Conservation (phyloP, 805 yeast species). For the Metschnikowia anglica region DNA sequence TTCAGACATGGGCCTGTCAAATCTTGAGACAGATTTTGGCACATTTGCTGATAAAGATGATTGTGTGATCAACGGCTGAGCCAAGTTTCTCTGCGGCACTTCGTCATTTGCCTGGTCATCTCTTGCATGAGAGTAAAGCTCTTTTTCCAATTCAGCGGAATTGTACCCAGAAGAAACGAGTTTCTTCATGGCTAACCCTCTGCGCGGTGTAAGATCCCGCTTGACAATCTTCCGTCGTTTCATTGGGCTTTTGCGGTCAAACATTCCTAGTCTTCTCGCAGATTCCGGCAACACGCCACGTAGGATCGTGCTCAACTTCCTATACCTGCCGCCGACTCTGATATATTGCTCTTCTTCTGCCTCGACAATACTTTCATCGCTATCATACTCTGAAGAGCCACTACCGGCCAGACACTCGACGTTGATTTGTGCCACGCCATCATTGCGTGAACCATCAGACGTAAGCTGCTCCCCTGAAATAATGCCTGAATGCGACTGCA, state of each 20-base stretch:
- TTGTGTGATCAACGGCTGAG: neutral
- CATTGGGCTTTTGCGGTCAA: slow-evolving; percentile 12
- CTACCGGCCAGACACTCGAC: neutral
- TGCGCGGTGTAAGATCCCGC: slow-evolving; percentile 25
- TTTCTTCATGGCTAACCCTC: slow-evolving; percentile 40
- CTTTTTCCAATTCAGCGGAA: slow-evolving; percentile 13
- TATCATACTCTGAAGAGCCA: neutral
- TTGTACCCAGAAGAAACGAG: slow-evolving; percentile 4
- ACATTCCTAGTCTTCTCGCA: slow-evolving; percentile 33
- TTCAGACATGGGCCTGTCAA: neutral
- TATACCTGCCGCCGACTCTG: slow-evolving; percentile 20
- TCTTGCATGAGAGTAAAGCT: slow-evolving; percentile 3
- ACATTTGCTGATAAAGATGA: too few relatives aligned
- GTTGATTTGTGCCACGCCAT: neutral
- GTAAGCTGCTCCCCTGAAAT: too few relatives aligned
- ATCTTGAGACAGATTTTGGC: too few relatives aligned
- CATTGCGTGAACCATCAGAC: neutral
- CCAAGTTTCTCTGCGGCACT: neutral
- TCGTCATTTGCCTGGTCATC: slow-evolving; percentile 1
- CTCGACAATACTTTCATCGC: slow-evolving; percentile 5
- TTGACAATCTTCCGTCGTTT: slow-evolving; percentile 6
- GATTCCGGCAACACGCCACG: slow-evolving; percentile 43
- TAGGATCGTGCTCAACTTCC: slow-evolving; percentile 32
- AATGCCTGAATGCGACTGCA: too few relatives aligned
- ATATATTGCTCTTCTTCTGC: slow-evolving; percentile 18